Percentiles rank a stretch among this genome's conserved stretches.
Evolutionary conservation across 2,329 filamentous ascomycete species (phyloP).

Genomic region (Pseudogymnoascus sp.): DNA sequence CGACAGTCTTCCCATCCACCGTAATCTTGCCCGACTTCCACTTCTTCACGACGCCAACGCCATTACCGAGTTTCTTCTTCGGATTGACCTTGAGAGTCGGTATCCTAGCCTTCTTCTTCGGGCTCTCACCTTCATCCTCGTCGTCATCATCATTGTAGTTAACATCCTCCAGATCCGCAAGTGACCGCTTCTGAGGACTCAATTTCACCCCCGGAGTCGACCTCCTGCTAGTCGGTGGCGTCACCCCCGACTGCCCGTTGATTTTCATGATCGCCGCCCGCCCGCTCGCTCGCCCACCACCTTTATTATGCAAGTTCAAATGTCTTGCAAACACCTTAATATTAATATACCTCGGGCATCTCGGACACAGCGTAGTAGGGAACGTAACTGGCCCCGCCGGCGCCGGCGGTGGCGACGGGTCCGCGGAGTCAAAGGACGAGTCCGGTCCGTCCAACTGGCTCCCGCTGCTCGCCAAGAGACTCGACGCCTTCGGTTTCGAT

Average conservation of each 20-base stretch:
- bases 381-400: not conserved
- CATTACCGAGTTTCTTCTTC: not conserved
- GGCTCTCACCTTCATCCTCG: conserved; percentile 33
- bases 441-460: not conserved
- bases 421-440: not conserved
- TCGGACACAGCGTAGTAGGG: not conserved
- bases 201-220: not conserved
- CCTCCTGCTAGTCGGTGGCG: not conserved
- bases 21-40: conserved; percentile 9
- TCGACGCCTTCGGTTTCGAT: not conserved
- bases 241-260: not conserved
- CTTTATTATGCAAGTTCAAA: not conserved
- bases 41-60: conserved; percentile 3
- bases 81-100: not conserved
- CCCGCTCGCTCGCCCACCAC: not conserved
- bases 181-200: conserved; percentile 18
- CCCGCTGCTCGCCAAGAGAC: not conserved
- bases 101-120: conserved; percentile 27
- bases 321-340: not conserved
- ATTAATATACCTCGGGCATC: not conserved
- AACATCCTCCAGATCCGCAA: conserved; percentile 46
- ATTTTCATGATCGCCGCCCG: not conserved
- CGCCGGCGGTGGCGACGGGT: not conserved
- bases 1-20: conserved; percentile 6
- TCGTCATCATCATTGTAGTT: conserved; percentile 46